Conservation (phyloP, 1,139 yeast species). For the Pichia sp. region DNA sequence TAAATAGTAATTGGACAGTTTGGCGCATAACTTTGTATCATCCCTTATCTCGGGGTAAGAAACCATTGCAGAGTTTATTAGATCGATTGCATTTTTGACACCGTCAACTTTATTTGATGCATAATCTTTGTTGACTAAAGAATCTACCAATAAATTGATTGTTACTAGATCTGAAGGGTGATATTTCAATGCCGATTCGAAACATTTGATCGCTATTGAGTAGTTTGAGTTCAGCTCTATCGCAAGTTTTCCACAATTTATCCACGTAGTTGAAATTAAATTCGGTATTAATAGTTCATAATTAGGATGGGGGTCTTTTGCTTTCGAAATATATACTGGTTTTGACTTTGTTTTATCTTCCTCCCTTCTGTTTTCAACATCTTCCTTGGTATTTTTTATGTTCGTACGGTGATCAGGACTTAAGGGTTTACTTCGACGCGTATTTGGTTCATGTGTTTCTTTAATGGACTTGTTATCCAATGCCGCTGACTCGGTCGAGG, state of each 20-base stretch:
- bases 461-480: background rate
- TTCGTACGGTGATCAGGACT: background rate
- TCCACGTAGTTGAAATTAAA: slow-evolving; percentile 38
- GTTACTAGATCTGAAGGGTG: slow-evolving; percentile 42
- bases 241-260: slow-evolving; percentile 49
- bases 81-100: slow-evolving; percentile 41
- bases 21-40: slow-evolving; percentile 40
- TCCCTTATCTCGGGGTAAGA: slow-evolving; percentile 34
- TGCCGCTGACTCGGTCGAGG: background rate
- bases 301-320: background rate
- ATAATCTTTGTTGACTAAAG: slow-evolving; percentile 10
- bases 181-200: slow-evolving; percentile 43
- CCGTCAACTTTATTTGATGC: slow-evolving; percentile 38
- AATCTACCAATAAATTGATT: slow-evolving; percentile 37
- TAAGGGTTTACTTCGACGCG: background rate
- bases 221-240: slow-evolving; percentile 37
- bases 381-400: background rate
- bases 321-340: background rate
- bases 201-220: slow-evolving; percentile 42
- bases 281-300: background rate
- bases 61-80: slow-evolving; percentile 39
- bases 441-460: background rate
- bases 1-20: slow-evolving; percentile 47
- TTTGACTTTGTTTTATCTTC: background rate
- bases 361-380: background rate